Percentiles rank a stretch among this genome's conserved stretches.
Evolutionary conservation across 192 early-diverging fungal genomes (phyloP).

Genomic region (Podila minutissima): DNA sequence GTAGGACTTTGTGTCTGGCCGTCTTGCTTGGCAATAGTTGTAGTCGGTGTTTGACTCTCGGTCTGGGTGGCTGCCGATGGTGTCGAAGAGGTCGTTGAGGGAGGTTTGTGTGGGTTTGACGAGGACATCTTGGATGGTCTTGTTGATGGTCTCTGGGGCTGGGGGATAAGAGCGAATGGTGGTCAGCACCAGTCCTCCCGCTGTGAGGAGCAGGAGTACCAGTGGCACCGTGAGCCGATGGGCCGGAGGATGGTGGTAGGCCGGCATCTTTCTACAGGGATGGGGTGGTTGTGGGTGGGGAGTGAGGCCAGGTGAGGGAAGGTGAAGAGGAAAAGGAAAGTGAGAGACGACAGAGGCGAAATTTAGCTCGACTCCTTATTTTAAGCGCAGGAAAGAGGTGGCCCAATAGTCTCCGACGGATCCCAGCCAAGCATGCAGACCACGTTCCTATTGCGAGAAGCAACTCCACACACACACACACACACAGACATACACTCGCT

Average conservation of each 20-base stretch:
- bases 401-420: no score
- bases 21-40: slow-evolving; percentile 41
- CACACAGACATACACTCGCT: no score
- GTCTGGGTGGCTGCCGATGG: background rate
- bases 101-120: slow-evolving; percentile 5
- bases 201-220: slow-evolving; percentile 14
- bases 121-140: background rate
- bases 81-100: slow-evolving; percentile 9
- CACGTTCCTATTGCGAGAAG: no score
- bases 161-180: background rate
- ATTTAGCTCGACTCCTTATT: background rate
- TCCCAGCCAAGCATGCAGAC: no score
- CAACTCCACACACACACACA: no score
- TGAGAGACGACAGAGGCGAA: background rate
- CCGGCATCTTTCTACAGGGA: background rate
- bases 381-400: no score
- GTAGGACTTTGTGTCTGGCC: slow-evolving; percentile 20
- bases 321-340: background rate
- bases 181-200: slow-evolving; percentile 22
- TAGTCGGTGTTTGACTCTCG: background rate
- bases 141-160: background rate
- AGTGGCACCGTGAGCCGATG: slow-evolving; percentile 6
- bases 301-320: background rate
- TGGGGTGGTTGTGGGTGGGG: background rate
- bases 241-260: background rate